Evolutionary conservation across 345 rosid species (phyloP).

Genomic region (Citrus unshiu): DNA sequence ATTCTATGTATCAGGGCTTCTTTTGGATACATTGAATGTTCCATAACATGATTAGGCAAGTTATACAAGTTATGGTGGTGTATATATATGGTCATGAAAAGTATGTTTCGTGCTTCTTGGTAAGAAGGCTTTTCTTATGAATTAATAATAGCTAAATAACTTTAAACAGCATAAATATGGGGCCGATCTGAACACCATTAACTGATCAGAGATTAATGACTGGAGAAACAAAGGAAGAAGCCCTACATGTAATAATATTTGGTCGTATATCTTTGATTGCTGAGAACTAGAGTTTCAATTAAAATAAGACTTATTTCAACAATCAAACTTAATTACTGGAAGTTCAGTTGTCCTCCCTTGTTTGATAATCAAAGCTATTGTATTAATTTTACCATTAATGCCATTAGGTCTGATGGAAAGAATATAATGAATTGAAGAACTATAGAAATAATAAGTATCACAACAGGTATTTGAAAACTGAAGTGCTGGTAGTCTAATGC

Average conservation of each 20-base stretch:
- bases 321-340: background rate
- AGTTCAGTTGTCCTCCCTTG: background rate
- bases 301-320: background rate
- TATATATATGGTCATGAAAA: background rate
- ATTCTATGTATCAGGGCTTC: background rate
- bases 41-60: background rate
- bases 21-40: constrained; percentile 1
- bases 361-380: background rate
- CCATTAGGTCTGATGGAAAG: background rate
- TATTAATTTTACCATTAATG: background rate
- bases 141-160: constrained; percentile 3
- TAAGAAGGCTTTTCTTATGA: background rate
- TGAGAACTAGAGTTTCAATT: background rate
- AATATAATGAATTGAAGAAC: background rate
- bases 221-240: background rate
- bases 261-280: background rate
- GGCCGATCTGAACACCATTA: background rate
- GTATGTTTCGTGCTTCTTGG: background rate
- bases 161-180: background rate
- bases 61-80: background rate
- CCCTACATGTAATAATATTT: background rate
- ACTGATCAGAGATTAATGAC: background rate
- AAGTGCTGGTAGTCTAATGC: background rate
- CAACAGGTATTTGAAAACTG: background rate
- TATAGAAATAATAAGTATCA: background rate